Conservation (phyloP, 2,329 filamentous ascomycete genomes). For the Escovopsis weberi region DNA sequence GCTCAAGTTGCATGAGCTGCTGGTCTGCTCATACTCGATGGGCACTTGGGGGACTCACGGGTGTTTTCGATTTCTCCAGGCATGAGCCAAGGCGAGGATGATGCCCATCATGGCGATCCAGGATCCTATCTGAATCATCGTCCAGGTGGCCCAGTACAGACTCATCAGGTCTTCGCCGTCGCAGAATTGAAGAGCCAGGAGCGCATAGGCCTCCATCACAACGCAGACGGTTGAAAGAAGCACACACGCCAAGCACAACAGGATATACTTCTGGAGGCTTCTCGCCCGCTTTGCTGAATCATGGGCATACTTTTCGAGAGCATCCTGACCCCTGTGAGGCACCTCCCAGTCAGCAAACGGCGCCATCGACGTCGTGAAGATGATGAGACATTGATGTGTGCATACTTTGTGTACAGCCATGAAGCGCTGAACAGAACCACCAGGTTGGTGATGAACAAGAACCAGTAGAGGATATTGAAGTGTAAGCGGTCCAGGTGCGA, state of each 20-base stretch:
- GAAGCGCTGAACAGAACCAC: constrained; percentile 30
- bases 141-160: constrained; percentile 48
- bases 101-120: constrained; percentile 44
- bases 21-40: neutral
- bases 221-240: constrained; percentile 28
- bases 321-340: constrained; percentile 17
- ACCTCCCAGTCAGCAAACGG: neutral
- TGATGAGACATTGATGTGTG: neutral
- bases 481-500: constrained; percentile 25
- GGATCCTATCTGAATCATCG: constrained; percentile 42
- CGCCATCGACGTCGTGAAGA: neutral
- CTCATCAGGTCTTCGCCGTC: constrained; percentile 45
- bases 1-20: constrained; percentile 2
- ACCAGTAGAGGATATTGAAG: constrained; percentile 33
- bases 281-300: constrained; percentile 18
- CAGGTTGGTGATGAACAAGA: constrained; percentile 28
- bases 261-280: constrained; percentile 27
- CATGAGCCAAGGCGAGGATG: constrained; percentile 36
- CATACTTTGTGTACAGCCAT: constrained; percentile 25
- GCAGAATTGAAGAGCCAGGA: constrained; percentile 42
- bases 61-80: constrained; percentile 32
- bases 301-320: constrained; percentile 22
- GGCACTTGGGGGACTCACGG: constrained; percentile 25
- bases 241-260: constrained; percentile 29
- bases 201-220: constrained; percentile 39